Evolutionary conservation across 257 asterid species (phyloP).

Genomic region (Solanum verrucosum): DNA sequence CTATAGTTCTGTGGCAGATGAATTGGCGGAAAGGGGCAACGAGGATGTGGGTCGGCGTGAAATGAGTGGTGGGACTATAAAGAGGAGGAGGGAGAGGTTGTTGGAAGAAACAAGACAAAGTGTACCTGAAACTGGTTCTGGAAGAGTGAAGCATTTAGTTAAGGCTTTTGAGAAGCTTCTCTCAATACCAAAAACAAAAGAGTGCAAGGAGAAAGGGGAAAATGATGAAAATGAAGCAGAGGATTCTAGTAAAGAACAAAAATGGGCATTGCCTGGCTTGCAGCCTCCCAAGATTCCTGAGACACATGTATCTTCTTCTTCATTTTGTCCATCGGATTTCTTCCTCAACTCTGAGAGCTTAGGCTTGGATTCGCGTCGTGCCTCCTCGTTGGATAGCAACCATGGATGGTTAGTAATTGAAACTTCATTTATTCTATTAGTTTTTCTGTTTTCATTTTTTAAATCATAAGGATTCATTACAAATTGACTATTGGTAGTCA

Average conservation of each 20-base stretch:
- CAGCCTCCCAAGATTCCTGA: conserved; percentile 27
- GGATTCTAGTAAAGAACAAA: conserved; percentile 20
- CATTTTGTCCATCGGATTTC: conserved; percentile 62
- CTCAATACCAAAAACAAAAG: conserved; percentile 25
- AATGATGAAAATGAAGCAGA: conserved; percentile 25
- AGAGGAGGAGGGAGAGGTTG: conserved; percentile 58
- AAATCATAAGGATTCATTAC: background rate
- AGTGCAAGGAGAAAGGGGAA: conserved; percentile 23
- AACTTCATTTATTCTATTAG: background rate
- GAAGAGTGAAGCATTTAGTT: conserved; percentile 73
- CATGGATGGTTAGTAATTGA: conserved; percentile 44
- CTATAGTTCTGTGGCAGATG: conserved; percentile 3
- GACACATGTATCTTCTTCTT: conserved; percentile 37
- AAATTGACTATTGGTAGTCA: background rate
- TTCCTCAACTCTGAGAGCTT: conserved; percentile 58
- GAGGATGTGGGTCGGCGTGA: conserved; percentile 12
- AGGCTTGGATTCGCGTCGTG: conserved; percentile 40
- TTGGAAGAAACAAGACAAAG: conserved; percentile 44
- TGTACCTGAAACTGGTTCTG: conserved; percentile 54
- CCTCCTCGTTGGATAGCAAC: conserved; percentile 48
- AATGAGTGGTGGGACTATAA: conserved; percentile 10
- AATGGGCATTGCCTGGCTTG: conserved; percentile 59
- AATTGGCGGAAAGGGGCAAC: background rate
- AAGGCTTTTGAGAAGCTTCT: conserved; percentile 68
- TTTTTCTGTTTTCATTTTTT: background rate